phyloP scores from a whole-genome alignment of 192 early-diverging fungal genomes.

The Entomortierella beljakovae region DNA sequence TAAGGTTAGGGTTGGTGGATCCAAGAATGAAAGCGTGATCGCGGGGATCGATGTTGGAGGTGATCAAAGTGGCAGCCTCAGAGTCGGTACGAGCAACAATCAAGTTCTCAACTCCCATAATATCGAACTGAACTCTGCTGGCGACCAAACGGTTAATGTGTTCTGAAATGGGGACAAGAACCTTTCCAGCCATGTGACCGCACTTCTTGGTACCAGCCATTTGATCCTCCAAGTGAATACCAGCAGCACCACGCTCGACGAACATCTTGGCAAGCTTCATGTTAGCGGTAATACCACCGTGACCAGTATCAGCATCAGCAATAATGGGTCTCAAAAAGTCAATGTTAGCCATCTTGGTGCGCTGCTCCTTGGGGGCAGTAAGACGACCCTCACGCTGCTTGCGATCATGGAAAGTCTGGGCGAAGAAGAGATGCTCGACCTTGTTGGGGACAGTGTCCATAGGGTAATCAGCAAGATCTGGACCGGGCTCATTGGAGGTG shows the following conservation, averaged over 20 bases:
- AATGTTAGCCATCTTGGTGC: conserved; percentile 76
- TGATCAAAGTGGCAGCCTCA: conserved; percentile 96
- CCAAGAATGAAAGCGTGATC: conserved; percentile 98
- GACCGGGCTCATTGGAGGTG: conserved; percentile 95
- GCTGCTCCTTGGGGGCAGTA: conserved; percentile 69
- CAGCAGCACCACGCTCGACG: conserved; percentile 96
- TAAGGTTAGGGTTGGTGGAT: conserved; percentile 83
- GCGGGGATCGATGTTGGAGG: conserved; percentile 94
- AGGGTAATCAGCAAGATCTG: conserved; percentile 98
- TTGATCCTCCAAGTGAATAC: conserved; percentile 94
- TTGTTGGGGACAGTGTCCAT: conserved; percentile 99
- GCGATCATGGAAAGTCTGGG: conserved; percentile 97
- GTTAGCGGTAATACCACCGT: conserved; percentile 97
- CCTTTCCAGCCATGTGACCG: conserved; percentile 99
- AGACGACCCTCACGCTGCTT: conserved; percentile 94
- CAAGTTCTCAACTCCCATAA: conserved; percentile 97
- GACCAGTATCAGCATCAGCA: conserved; percentile 98
- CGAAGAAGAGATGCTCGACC: conserved; percentile 98
- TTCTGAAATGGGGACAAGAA: conserved; percentile 96
- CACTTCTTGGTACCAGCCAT: conserved; percentile 98
- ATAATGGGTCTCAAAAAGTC: conserved; percentile 97
- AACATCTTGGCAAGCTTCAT: conserved; percentile 99
- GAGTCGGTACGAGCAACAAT: conserved; percentile 96
- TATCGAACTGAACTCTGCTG: conserved; percentile 96
- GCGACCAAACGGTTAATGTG: conserved; percentile 98